Evolutionary conservation across 257 asterid genomes (phyloP).

Genomic region (Solanum megistacrolobum): DNA sequence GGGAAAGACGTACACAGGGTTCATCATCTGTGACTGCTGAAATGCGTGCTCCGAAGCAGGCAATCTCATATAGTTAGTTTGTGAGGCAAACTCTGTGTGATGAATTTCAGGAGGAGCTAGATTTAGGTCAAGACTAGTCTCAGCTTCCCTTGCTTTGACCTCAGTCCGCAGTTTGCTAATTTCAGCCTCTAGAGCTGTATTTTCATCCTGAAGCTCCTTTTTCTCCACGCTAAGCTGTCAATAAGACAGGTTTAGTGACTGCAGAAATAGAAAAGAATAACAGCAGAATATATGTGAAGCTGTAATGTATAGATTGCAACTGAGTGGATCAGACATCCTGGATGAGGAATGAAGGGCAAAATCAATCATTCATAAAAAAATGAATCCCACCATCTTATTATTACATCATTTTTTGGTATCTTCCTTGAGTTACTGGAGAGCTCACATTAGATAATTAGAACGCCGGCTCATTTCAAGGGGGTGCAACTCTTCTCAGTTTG

Average conservation of each 20-base stretch:
- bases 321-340: not conserved
- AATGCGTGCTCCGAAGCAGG: slow-evolving; percentile 13
- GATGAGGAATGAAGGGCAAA: not conserved
- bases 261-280: not conserved
- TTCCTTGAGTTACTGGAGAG: not conserved
- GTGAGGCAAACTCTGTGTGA: slow-evolving; percentile 5
- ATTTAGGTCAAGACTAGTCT: slow-evolving; percentile 36
- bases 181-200: slow-evolving; percentile 26
- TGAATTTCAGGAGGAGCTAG: slow-evolving; percentile 23
- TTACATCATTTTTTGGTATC: not conserved
- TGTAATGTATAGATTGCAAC: not conserved
- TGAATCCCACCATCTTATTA: not conserved
- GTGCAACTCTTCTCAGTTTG: not conserved
- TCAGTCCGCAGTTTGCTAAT: slow-evolving; percentile 29
- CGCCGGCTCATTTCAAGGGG: not conserved
- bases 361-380: not conserved
- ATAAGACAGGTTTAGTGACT: not conserved
- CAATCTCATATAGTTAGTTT: not conserved
- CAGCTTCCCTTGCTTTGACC: slow-evolving; percentile 16
- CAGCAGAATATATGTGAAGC: not conserved
- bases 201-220: slow-evolving; percentile 47
- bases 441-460: not conserved
- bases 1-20: slow-evolving; percentile 22
- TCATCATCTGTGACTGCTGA: slow-evolving; percentile 23
- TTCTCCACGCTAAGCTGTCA: slow-evolving; percentile 41